A percentile compares a stretch with the other conserved stretches of the same genome.
Conservation (phyloP, 345 rosid genomes). For the Corchorus capsularis region DNA sequence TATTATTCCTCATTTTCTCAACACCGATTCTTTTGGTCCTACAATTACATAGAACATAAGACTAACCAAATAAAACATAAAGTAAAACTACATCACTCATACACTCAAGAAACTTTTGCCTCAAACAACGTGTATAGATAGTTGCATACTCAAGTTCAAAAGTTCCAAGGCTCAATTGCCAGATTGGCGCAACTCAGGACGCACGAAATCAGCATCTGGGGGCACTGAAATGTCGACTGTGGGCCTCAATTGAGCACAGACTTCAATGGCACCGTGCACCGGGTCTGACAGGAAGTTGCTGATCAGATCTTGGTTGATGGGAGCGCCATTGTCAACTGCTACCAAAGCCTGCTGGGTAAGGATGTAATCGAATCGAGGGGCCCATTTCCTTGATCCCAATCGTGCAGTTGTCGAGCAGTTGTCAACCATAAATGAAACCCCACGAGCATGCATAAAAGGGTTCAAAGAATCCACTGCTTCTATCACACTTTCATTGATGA, state of each 20-base stretch:
- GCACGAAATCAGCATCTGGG: conserved; percentile 86
- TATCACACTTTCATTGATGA: conserved; percentile 88
- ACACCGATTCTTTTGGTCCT: too few species aligned
- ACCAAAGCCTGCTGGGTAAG: conserved; percentile 84
- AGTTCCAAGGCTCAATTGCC: conserved; percentile 36
- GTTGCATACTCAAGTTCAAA: conserved; percentile 1
- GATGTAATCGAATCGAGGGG: conserved; percentile 84
- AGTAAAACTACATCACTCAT: neutral
- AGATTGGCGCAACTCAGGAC: conserved; percentile 86
- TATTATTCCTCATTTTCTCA: too few species aligned
- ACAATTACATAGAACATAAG: too few species aligned
- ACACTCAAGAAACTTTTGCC: conserved; percentile 15
- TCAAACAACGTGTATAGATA: neutral
- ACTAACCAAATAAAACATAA: neutral
- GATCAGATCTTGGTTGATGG: conserved; percentile 73
- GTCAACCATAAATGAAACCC: conserved; percentile 95
- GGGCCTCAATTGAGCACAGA: conserved; percentile 85
- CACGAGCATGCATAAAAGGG: conserved; percentile 97
- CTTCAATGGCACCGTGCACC: conserved; percentile 82
- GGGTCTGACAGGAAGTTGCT: conserved; percentile 88
- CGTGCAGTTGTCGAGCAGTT: conserved; percentile 95
- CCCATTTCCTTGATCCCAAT: conserved; percentile 94
- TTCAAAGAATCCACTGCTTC: conserved; percentile 92
- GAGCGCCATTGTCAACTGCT: conserved; percentile 57
- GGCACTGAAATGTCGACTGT: conserved; percentile 88